Evolutionary conservation across 768 basidiomycete genomes (phyloP).

Genomic region (Panaeolus papilionaceus): DNA sequence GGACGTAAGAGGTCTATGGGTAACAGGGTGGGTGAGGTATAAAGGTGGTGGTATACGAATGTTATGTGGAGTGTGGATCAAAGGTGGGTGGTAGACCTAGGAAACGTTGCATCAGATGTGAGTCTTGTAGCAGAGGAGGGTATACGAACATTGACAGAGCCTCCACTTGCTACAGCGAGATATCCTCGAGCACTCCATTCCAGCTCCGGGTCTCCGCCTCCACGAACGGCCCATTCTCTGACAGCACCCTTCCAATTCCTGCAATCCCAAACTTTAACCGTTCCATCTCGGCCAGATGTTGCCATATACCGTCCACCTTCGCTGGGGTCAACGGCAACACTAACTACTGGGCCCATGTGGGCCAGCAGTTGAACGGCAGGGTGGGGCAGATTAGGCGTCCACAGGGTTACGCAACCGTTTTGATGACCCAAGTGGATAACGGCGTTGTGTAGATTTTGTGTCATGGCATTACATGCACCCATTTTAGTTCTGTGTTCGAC

Average conservation of each 20-base stretch:
- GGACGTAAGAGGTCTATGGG: constrained; percentile 76
- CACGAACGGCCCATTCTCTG: constrained; percentile 74
- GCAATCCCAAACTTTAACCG: constrained; percentile 96
- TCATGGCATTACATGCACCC: constrained; percentile 83
- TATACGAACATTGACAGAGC: constrained; percentile 76
- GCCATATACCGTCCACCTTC: constrained; percentile 91
- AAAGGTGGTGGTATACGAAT: constrained; percentile 70
- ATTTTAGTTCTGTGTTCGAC: constrained; percentile 90
- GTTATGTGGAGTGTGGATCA: constrained; percentile 63
- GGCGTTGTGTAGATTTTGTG: constrained; percentile 92
- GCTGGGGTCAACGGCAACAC: constrained; percentile 84
- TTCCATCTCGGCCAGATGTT: constrained; percentile 86
- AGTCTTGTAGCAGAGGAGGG: constrained; percentile 10
- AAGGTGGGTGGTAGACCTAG: constrained; percentile 76
- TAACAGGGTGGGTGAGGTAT: constrained; percentile 88
- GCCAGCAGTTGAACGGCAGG: constrained; percentile 92
- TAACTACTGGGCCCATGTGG: constrained; percentile 86
- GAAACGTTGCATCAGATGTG: constrained; percentile 15
- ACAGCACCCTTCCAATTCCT: constrained; percentile 93
- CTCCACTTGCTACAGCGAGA: constrained; percentile 82
- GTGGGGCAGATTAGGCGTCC: constrained; percentile 94
- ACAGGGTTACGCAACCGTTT: constrained; percentile 94
- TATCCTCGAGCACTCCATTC: constrained; percentile 90
- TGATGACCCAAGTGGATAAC: constrained; percentile 95
- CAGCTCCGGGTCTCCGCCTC: constrained; percentile 65